Percentiles rank a stretch among this genome's conserved stretches.
phyloP scores from a whole-genome alignment of 306 rosid genomes.

The Castanopsis chinensis region DNA sequence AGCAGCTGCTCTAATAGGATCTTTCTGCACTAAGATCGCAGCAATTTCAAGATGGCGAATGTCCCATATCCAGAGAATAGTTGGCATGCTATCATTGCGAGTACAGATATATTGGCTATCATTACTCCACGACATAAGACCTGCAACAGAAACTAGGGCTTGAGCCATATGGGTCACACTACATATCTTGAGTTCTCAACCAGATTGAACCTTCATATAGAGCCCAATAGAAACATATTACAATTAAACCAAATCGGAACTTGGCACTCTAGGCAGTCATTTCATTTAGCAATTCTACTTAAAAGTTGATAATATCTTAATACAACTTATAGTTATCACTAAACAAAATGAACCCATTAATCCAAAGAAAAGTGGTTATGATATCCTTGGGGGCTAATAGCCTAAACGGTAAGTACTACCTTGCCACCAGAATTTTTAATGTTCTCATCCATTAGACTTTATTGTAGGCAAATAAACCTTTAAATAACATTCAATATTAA shows the following conservation, averaged over 20 bases:
- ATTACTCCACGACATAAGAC: conserved; percentile 84
- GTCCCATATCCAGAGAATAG: conserved; percentile 93
- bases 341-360: not conserved
- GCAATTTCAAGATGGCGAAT: conserved; percentile 78
- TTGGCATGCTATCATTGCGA: conserved; percentile 93
- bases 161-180: not conserved
- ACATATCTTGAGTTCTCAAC: not conserved
- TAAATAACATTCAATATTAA: too few species aligned
- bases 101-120: conserved; percentile 92
- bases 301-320: not conserved
- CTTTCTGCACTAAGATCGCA: conserved; percentile 87
- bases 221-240: not conserved
- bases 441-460: not conserved
- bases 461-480: not conserved
- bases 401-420: not conserved
- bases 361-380: not conserved
- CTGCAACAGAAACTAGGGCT: conserved; percentile 34
- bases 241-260: not conserved
- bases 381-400: not conserved
- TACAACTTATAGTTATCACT: not conserved
- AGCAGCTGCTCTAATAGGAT: conserved; percentile 76
- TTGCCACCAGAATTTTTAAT: not conserved
- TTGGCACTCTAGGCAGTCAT: not conserved
- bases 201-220: not conserved
- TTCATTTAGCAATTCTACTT: not conserved